Evolutionary conservation across 495 filamentous ascomycete genomes (phyloP).

Genomic region (Aspergillus saccharolyticus): DNA sequence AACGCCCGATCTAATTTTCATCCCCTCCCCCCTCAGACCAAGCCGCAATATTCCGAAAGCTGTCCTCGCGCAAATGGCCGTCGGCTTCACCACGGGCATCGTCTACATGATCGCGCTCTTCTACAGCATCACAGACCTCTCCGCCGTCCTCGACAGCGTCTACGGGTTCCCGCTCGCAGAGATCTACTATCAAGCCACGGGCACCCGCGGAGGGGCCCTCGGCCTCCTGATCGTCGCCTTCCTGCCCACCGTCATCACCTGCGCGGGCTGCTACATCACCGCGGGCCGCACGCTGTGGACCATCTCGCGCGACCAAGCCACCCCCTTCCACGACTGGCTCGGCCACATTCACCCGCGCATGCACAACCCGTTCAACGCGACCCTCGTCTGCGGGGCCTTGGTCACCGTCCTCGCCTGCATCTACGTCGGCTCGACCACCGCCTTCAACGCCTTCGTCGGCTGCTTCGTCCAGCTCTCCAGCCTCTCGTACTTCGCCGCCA

Average conservation of each 20-base stretch:
- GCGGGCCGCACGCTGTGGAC: slow-evolving; percentile 76
- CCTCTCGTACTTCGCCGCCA: slow-evolving; percentile 69
- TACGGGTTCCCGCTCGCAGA: slow-evolving; percentile 68
- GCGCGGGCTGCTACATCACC: slow-evolving; percentile 68
- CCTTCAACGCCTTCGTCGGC: slow-evolving; percentile 70
- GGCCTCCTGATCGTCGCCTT: slow-evolving; percentile 62
- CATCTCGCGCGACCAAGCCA: slow-evolving; percentile 64
- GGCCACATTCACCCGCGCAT: slow-evolving; percentile 38
- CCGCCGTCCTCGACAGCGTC: slow-evolving; percentile 32
- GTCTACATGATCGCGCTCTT: slow-evolving; percentile 50
- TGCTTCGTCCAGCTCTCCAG: slow-evolving; percentile 68
- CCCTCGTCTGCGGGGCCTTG: slow-evolving; percentile 53
- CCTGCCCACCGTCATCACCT: slow-evolving; percentile 55
- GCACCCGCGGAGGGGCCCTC: slow-evolving; percentile 52
- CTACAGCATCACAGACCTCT: slow-evolving; percentile 44
- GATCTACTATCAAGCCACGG: slow-evolving; percentile 77
- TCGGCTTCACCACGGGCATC: slow-evolving; percentile 48
- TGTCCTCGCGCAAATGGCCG: slow-evolving; percentile 44
- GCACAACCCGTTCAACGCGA: slow-evolving; percentile 65
- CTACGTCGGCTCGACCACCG: slow-evolving; percentile 66
- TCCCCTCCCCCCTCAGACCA: slow-evolving; percentile 23
- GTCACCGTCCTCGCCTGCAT: slow-evolving; percentile 67
- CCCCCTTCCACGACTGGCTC: slow-evolving; percentile 39
- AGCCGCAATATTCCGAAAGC: slow-evolving; percentile 49
- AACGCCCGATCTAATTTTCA: background rate